Base-by-base conservation (phyloP, 106 monocot genomes). In the Chionographis japonica region DNA sequence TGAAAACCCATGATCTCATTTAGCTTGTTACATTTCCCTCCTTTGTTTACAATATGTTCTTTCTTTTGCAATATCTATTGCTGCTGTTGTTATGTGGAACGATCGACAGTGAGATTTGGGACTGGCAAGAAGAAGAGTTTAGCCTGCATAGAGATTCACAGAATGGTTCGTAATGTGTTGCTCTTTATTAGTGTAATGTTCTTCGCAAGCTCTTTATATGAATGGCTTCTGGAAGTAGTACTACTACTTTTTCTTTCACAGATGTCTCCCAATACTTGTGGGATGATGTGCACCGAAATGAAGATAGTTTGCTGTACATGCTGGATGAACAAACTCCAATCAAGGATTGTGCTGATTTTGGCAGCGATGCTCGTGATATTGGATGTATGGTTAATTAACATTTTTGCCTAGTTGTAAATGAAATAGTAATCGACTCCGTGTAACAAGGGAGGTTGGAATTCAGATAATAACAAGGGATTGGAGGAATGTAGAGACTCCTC, bases 261-360 rank as follows among this genome's bases (percentile, higher is more conserved):
- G 94, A 78, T 64, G 18, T 75, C 20, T 68, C 86, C 56, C 58
- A 73, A 37, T 78, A 59, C 57, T 40, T 86, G 58, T 91, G 88
- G 91, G 81, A 84, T 70, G 84, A 84, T 62, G 72, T 69, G 42
- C 73, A 73, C 54, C 72, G 70, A 74, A 79, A 75, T 71, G 84
- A 74, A 67, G 83, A 81, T 49, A 80, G 74, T 70, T 66, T 87
- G 35, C 61, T 85, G 42, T 79, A 60, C 83, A 85, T 87, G 68
- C 67, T 98, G 14, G 87, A 83, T 4, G 92, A 92, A 46, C 87
- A 92, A 64, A 98, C 98, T 37, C 98, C 98, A 8, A 74, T 84
- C 37, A 98, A 98, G 74, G 83, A 98, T 56, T 87, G 86, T 67
- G 41, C 72, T 62, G 92, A 85, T 42, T 71, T 79, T 43, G 64